A percentile compares a stretch with the other conserved stretches of the same genome.
These are phyloP conservation scores for Cyanodermella asteris DNA, from an alignment of 2,329 filamentous ascomycete genomes.

Conservation along the genomic window DNA sequence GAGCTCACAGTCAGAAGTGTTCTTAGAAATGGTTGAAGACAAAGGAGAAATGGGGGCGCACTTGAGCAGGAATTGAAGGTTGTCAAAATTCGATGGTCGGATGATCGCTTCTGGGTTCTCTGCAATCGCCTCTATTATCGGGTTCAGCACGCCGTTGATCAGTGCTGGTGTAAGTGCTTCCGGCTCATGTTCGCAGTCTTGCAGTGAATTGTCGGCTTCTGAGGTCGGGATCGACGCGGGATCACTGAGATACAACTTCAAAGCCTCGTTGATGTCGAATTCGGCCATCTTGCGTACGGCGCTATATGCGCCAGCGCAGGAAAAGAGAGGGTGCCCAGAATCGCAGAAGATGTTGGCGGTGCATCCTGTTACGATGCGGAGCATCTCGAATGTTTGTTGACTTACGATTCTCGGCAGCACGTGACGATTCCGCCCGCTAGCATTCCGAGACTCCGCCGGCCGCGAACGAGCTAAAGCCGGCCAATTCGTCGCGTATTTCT, in stretches of 20 bases:
- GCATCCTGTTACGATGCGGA: too few relatives aligned
- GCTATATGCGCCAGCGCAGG: too few relatives aligned
- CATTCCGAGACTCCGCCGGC: too few relatives aligned
- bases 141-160: constrained; percentile 70
- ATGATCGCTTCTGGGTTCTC: constrained; percentile 79
- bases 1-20: constrained; percentile 35
- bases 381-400: too few relatives aligned
- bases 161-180: constrained; percentile 58
- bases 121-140: constrained; percentile 77
- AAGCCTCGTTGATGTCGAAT: constrained; percentile 90
- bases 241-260: constrained; percentile 93
- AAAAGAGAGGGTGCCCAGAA: constrained; percentile 19
- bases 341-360: too few relatives aligned
- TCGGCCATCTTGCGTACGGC: too few relatives aligned
- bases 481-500: too few relatives aligned
- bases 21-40: constrained; percentile 25
- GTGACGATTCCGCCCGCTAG: too few relatives aligned
- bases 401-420: too few relatives aligned
- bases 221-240: constrained; percentile 62
- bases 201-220: constrained; percentile 61
- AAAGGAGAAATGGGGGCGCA: constrained; percentile 48
- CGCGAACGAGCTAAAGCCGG: too few relatives aligned
- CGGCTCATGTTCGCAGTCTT: constrained; percentile 83
- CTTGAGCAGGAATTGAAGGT: constrained; percentile 90
- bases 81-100: constrained; percentile 64